Conservation (phyloP, 1,139 yeast species). For the Pichia sorboxylosa region DNA sequence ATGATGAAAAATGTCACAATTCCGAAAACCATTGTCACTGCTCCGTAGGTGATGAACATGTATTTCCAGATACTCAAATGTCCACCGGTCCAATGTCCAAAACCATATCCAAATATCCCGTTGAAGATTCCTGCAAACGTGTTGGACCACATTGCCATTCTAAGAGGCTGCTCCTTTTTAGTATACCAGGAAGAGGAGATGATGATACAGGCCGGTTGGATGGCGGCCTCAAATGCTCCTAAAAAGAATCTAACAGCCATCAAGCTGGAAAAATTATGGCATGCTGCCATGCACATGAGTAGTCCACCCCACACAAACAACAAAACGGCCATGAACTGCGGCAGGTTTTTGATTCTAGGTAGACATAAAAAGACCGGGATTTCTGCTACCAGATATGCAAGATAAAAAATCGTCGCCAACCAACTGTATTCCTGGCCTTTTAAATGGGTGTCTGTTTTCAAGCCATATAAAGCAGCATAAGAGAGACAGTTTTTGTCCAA, state of each 20-base stretch:
- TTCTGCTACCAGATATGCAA: conserved; percentile 41
- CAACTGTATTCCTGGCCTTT: conserved; percentile 24
- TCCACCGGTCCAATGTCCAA: conserved; percentile 26
- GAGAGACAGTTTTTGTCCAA: conserved; percentile 17
- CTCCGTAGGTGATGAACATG: conserved; percentile 19
- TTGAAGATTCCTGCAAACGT: conserved; percentile 21
- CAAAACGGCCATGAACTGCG: conserved; percentile 27
- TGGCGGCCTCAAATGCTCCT: conserved; percentile 29
- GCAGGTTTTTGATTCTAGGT: conserved; percentile 38
- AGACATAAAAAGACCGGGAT: conserved; percentile 33
- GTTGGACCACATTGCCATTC: conserved; percentile 27
- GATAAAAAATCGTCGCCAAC: conserved; percentile 45
- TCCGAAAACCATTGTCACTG: conserved; percentile 21
- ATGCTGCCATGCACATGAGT: conserved; percentile 29
- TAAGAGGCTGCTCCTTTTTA: conserved; percentile 27
- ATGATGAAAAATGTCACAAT: conserved; percentile 25
- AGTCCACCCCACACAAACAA: conserved; percentile 40
- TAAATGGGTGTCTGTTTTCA: conserved; percentile 11
- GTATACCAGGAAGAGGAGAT: conserved; percentile 20
- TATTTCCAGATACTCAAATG: conserved; percentile 19
- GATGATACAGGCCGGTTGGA: conserved; percentile 27
- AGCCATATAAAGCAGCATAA: conserved; percentile 15
- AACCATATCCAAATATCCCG: conserved; percentile 23
- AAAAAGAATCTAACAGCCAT: conserved; percentile 28
- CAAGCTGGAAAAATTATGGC: conserved; percentile 26